Conservation (phyloP, 148 eudicot genomes). For the Cornus kousa region DNA sequence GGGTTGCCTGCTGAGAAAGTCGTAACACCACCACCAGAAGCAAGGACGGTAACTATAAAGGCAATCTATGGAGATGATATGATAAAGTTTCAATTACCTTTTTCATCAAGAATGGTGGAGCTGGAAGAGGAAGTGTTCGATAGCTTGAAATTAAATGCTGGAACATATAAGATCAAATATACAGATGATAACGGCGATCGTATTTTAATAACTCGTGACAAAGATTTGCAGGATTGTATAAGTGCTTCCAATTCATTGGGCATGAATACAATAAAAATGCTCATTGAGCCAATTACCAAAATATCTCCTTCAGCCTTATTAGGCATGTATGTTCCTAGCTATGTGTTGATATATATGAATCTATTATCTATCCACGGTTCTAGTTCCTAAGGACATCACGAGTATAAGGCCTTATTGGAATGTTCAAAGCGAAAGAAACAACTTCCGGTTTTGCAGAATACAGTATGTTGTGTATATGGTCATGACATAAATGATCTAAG, state of each 20-base stretch:
- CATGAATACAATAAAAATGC: not conserved
- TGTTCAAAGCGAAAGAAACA: no score
- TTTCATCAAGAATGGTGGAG: not conserved
- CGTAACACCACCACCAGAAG: not conserved
- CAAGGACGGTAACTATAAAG: not conserved
- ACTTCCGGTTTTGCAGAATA: no score
- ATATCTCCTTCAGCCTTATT: no score
- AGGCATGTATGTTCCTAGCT: no score
- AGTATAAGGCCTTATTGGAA: no score
- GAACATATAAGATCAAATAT: not conserved
- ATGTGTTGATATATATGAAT: no score
- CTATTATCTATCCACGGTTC: no score
- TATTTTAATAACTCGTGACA: not conserved
- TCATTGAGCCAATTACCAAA: not conserved
- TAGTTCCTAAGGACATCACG: no score
- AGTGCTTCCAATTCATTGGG: not conserved
- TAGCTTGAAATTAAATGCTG: not conserved
- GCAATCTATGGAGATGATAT: not conserved
- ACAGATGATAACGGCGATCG: not conserved
- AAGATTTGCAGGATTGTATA: not conserved
- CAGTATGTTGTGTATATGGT: no score
- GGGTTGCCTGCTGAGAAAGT: not conserved
- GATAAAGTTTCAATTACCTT: not conserved
- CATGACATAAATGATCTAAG: no score
- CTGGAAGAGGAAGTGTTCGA: not conserved